Evolutionary conservation across 257 asterid genomes (phyloP).

Genomic region (Solanum tarapatanum): DNA sequence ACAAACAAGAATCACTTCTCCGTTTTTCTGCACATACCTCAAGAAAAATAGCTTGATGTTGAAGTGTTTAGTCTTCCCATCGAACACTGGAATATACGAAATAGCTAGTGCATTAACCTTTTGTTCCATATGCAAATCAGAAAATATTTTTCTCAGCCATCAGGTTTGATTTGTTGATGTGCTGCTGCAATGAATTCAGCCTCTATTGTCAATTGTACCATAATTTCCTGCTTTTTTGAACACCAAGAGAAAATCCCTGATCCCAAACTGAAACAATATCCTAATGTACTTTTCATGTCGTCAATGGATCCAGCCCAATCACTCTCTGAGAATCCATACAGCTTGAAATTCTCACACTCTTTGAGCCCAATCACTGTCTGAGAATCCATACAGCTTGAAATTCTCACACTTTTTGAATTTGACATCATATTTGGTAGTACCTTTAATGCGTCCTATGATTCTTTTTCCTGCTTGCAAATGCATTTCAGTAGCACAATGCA

Average conservation of each 20-base stretch:
- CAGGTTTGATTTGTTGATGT: not conserved
- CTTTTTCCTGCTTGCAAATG: not conserved
- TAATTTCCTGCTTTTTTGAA: not conserved
- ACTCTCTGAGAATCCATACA: no score
- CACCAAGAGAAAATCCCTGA: not conserved
- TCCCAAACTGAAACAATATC: not conserved
- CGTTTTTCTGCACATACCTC: not conserved
- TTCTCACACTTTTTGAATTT: not conserved
- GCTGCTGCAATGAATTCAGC: not conserved
- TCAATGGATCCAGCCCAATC: not conserved
- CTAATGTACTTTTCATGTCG: not conserved
- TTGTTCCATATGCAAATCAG: not conserved
- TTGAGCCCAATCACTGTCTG: not conserved
- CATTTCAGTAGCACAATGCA: not conserved
- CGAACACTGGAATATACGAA: not conserved
- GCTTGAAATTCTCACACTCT: no score
- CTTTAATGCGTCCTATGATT: not conserved
- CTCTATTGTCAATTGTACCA: not conserved
- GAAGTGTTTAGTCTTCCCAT: not conserved
- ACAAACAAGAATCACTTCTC: not conserved
- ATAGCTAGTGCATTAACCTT: not conserved
- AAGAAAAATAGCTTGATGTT: not conserved
- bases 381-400: not conserved
- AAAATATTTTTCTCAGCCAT: not conserved
- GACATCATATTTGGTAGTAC: not conserved